Percentiles rank a stretch among this genome's conserved stretches.
Evolutionary conservation across 2,329 filamentous ascomycete species (phyloP).

Genomic region (Penicillium sp.): DNA sequence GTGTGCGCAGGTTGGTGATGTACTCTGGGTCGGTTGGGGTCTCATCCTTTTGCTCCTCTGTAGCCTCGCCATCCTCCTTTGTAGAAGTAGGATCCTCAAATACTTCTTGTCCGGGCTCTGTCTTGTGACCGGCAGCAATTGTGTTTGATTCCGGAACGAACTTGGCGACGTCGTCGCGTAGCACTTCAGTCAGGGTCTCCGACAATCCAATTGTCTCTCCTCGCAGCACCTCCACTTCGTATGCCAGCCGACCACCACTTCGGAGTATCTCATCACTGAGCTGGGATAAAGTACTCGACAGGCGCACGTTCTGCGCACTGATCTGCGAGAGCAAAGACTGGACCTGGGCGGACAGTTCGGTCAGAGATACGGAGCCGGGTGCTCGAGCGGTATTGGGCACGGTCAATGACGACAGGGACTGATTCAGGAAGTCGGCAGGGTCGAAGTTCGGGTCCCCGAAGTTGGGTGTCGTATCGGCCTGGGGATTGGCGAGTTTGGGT

Average conservation of each 20-base stretch:
- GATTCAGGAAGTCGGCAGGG: constrained; percentile 78
- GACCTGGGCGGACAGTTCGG: constrained; percentile 73
- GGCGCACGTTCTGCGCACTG: constrained; percentile 77
- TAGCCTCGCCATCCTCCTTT: constrained; percentile 2
- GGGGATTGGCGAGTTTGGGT: constrained; percentile 32
- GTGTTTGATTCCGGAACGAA: constrained; percentile 52
- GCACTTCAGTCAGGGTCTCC: constrained; percentile 67
- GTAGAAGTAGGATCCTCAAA: constrained; percentile 6
- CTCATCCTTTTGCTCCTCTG: constrained; percentile 4
- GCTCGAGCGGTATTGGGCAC: constrained; percentile 39
- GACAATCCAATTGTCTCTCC: constrained; percentile 78
- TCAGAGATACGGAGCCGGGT: constrained; percentile 55
- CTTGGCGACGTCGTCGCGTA: constrained; percentile 65
- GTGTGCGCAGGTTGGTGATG: constrained; percentile 72
- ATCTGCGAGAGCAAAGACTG: constrained; percentile 82
- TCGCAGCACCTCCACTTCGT: constrained; percentile 89
- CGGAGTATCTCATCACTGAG: constrained; percentile 92
- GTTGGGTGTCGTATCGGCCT: constrained; percentile 50
- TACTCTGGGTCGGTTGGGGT: constrained; percentile 54
- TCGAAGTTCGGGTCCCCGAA: constrained; percentile 77
- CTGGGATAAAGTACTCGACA: constrained; percentile 76
- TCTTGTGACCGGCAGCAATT: constrained; percentile 3
- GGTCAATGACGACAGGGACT: constrained; percentile 64
- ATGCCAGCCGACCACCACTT: constrained; percentile 79
- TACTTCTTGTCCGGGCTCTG: background rate